These are phyloP conservation scores for Ocimum tenuiflorum DNA, from an alignment of 257 asterid species.

Conservation along the genomic window DNA sequence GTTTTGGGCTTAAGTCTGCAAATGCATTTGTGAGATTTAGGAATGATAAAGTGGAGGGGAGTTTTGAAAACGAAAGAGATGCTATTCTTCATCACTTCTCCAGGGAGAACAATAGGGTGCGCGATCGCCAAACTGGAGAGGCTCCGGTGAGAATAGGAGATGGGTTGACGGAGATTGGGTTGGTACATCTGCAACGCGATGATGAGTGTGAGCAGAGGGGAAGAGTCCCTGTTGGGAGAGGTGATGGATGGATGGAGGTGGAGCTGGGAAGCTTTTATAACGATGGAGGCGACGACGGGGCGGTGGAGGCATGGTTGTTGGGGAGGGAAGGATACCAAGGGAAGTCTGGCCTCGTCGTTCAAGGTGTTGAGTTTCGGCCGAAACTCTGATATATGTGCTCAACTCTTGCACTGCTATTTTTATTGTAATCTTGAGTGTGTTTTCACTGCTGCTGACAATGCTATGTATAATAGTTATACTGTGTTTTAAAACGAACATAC, in stretches of 20 bases:
- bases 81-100: conserved; percentile 8
- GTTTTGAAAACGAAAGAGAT: background rate
- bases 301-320: conserved; percentile 27
- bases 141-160: conserved; percentile 9
- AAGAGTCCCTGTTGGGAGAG: conserved; percentile 5
- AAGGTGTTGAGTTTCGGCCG: conserved; percentile 38
- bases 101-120: background rate
- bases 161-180: background rate
- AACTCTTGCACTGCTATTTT: too few relatives aligned
- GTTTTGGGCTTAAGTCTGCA: background rate
- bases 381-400: too few relatives aligned
- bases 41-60: background rate
- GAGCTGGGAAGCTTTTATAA: conserved; percentile 27
- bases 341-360: conserved; percentile 20
- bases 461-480: too few relatives aligned
- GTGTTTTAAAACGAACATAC: too few relatives aligned
- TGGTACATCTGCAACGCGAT: background rate
- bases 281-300: conserved; percentile 21
- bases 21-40: background rate
- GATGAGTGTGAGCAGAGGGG: background rate
- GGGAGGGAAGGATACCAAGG: background rate
- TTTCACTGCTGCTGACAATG: too few relatives aligned
- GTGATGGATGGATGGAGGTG: conserved; percentile 11
- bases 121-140: conserved; percentile 6
- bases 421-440: too few relatives aligned